Conservation (phyloP, 306 rosid species). For the Prunus davidiana region DNA sequence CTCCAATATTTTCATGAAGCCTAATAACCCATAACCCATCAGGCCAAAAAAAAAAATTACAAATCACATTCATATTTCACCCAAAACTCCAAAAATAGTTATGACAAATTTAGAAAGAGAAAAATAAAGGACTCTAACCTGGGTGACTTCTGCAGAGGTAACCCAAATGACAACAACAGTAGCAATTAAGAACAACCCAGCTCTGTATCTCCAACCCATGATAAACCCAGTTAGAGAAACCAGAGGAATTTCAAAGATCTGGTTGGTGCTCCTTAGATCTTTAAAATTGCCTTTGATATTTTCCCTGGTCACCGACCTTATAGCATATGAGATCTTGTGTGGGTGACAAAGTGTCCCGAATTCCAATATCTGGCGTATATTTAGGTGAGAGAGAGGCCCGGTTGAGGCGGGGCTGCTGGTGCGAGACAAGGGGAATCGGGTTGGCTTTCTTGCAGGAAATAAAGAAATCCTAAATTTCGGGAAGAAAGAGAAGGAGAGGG, state of each 20-base stretch:
- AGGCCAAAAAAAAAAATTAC: neutral
- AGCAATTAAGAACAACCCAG: slow-evolving; percentile 76
- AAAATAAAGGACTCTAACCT: slow-evolving; percentile 41
- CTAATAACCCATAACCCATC: slow-evolving; percentile 5
- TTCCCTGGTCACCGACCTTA: slow-evolving; percentile 18
- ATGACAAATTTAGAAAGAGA: neutral
- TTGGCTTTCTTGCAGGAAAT: slow-evolving; percentile 21
- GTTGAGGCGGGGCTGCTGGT: slow-evolving; percentile 24
- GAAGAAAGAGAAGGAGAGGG: neutral
- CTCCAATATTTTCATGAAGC: slow-evolving; percentile 2
- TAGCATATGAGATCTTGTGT: slow-evolving; percentile 23
- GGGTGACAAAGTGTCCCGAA: slow-evolving; percentile 13
- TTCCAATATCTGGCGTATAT: slow-evolving; percentile 17
- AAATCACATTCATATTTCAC: neutral
- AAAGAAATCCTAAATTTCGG: neutral
- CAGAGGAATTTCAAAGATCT: slow-evolving; percentile 35
- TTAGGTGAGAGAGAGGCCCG: slow-evolving; percentile 2
- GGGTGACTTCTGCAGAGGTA: slow-evolving; percentile 93
- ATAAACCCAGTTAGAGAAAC: slow-evolving; percentile 35
- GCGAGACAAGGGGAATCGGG: neutral
- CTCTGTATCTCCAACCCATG: slow-evolving; percentile 83
- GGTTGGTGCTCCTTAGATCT: slow-evolving; percentile 28
- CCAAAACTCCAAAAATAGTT: neutral
- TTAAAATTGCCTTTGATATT: slow-evolving; percentile 23
- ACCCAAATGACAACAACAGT: slow-evolving; percentile 94